phyloP scores from a whole-genome alignment of 148 eudicot genomes.

The Pharnaceum exiguum region DNA sequence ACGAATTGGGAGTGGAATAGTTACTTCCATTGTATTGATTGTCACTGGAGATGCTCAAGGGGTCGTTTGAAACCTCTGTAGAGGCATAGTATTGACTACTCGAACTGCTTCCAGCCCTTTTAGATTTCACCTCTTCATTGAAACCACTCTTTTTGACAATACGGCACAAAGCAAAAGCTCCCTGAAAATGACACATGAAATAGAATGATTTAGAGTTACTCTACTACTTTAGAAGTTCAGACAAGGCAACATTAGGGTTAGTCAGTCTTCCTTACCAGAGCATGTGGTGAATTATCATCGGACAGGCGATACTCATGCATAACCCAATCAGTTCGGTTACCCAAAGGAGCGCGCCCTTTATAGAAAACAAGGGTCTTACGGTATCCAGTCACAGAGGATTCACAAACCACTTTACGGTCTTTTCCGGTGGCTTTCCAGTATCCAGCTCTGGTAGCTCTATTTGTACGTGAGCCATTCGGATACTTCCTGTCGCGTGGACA shows the following conservation, averaged over 20 bases:
- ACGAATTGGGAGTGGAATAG: constrained; percentile 53
- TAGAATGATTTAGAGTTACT: neutral
- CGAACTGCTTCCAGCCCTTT: constrained; percentile 38
- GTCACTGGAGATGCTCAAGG: constrained; percentile 34
- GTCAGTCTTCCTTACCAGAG: constrained; percentile 41
- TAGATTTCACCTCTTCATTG: constrained; percentile 35
- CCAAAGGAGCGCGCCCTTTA: constrained; percentile 79
- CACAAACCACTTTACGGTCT: constrained; percentile 70
- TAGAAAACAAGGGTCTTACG: constrained; percentile 87
- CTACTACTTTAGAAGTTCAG: constrained; percentile 1
- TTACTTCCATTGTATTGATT: constrained; percentile 38
- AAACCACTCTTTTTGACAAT: constrained; percentile 54
- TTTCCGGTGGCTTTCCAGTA: constrained; percentile 97
- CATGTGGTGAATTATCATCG: constrained; percentile 52
- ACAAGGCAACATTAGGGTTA: neutral
- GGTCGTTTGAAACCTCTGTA: constrained; percentile 33
- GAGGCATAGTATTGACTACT: constrained; percentile 20
- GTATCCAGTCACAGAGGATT: constrained; percentile 50
- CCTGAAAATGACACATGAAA: constrained; percentile 32
- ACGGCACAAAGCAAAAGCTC: constrained; percentile 67
- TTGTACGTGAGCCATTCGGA: constrained; percentile 78
- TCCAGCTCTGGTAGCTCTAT: constrained; percentile 84
- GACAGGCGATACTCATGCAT: constrained; percentile 89
- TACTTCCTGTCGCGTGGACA: constrained; percentile 76
- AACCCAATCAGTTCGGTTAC: constrained; percentile 83